These are phyloP conservation scores for Millerago galiae DNA, from an alignment of 805 yeast species.

Conservation along the genomic window DNA sequence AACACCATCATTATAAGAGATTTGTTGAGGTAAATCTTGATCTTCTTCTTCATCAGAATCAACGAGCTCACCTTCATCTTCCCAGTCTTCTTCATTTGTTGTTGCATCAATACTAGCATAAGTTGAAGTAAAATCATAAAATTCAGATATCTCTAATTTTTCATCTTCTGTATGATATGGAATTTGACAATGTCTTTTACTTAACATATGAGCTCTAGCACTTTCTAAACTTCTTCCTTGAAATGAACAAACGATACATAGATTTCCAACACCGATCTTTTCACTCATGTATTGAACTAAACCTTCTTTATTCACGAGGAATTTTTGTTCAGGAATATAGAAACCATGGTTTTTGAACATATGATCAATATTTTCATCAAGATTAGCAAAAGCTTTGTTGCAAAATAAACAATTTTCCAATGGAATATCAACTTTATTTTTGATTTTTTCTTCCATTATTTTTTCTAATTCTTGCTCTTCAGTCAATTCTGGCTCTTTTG, in stretches of 20 bases:
- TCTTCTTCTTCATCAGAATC: conserved; percentile 27
- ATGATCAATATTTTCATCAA: conserved; percentile 56
- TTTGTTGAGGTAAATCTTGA: conserved; percentile 33
- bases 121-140: conserved; percentile 80
- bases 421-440: conserved; percentile 40
- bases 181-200: conserved; percentile 81
- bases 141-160: conserved; percentile 81
- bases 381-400: conserved; percentile 35
- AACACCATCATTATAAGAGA: conserved; percentile 52
- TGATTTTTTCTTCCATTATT: conserved; percentile 32
- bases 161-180: conserved; percentile 87
- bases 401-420: conserved; percentile 51
- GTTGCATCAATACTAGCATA: conserved; percentile 36
- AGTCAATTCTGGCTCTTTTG: conserved; percentile 24
- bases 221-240: conserved; percentile 84
- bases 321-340: conserved; percentile 79
- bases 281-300: conserved; percentile 75
- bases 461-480: conserved; percentile 33
- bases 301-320: conserved; percentile 65
- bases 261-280: conserved; percentile 86
- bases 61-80: conserved; percentile 31
- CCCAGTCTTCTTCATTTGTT: conserved; percentile 28
- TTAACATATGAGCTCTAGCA: conserved; percentile 83
- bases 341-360: conserved; percentile 79
- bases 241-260: conserved; percentile 77